A percentile compares a stretch with the other conserved stretches of the same genome.
phyloP scores from a whole-genome alignment of 768 basidiomycete species.

The Mycena epipterygia region DNA sequence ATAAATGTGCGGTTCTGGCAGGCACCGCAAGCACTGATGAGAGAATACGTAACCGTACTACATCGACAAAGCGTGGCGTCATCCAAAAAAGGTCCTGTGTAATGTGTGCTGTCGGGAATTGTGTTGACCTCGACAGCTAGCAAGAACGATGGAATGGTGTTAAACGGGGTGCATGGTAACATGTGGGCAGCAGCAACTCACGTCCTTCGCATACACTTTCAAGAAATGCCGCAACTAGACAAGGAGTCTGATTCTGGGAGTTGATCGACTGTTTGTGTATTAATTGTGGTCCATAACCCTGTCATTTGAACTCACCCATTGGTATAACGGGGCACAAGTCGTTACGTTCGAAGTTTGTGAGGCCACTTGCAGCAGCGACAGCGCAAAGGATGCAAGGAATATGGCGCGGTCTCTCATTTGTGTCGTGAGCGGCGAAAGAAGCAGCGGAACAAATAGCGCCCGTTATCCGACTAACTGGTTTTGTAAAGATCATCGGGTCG shows the following conservation, averaged over 20 bases:
- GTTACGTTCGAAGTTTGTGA: conserved; percentile 56
- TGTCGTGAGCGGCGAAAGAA: conserved; percentile 27
- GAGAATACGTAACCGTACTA: conserved; percentile 69
- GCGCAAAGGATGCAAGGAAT: conserved; percentile 10
- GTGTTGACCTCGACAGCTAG: conserved; percentile 55
- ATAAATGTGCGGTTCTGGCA: conserved; percentile 65
- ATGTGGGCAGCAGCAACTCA: conserved; percentile 34
- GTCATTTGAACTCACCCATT: conserved; percentile 48
- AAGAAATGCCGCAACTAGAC: conserved; percentile 63
- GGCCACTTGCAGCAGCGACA: conserved; percentile 33
- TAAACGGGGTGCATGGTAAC: background rate
- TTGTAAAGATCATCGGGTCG: background rate
- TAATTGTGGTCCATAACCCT: background rate
- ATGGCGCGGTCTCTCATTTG: conserved; percentile 23
- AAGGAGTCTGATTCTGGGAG: conserved; percentile 60
- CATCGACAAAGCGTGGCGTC: conserved; percentile 63
- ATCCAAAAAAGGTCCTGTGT: conserved; percentile 54
- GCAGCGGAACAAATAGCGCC: conserved; percentile 7
- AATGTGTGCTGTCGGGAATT: conserved; percentile 56
- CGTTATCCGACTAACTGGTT: conserved; percentile 14
- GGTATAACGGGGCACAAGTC: conserved; percentile 49
- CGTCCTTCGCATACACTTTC: conserved; percentile 58
- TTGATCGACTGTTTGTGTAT: conserved; percentile 51
- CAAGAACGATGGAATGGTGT: conserved; percentile 8
- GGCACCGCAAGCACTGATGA: conserved; percentile 70